Conservation (phyloP, 2,329 filamentous ascomycete genomes). For the Colletotrichum echinochloae region DNA sequence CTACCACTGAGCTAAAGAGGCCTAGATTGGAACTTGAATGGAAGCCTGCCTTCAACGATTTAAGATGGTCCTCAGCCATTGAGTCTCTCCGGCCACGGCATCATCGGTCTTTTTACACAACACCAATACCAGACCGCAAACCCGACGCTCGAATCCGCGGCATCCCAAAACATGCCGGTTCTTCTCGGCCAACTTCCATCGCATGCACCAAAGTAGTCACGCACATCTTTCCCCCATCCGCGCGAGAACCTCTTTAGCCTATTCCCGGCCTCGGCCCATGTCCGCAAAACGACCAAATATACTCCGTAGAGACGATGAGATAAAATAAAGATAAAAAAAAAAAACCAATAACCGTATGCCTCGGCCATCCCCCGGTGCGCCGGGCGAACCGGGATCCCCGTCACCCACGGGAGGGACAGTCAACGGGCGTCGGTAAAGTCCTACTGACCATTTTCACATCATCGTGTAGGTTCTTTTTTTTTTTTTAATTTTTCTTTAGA, state of each 20-base stretch:
- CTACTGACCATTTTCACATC: not conserved
- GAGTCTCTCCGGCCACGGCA: too few relatives aligned
- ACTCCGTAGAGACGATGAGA: not conserved
- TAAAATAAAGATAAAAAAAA: not conserved
- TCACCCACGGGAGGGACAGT: not conserved
- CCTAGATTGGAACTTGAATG: not conserved
- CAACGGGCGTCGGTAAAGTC: not conserved
- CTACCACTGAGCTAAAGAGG: slow-evolving; percentile 40
- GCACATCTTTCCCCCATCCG: too few relatives aligned
- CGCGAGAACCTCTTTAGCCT: too few relatives aligned
- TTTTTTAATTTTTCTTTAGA: too few relatives aligned
- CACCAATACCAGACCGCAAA: too few relatives aligned
- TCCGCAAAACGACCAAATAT: slow-evolving; percentile 14
- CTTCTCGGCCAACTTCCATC: not conserved
- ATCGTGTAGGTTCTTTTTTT: not conserved
- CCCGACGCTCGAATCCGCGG: not conserved
- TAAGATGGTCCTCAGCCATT: too few relatives aligned
- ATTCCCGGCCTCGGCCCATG: slow-evolving; percentile 9
- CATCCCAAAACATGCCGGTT: too few relatives aligned
- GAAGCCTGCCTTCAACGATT: too few relatives aligned
- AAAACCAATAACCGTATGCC: not conserved
- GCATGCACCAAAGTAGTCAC: too few relatives aligned
- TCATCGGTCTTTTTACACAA: too few relatives aligned
- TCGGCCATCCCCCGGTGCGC: slow-evolving; percentile 37
- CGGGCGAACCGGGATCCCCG: slow-evolving; percentile 4